Conservation (phyloP, 2,329 filamentous ascomycete genomes). For the Aspergillus ruber region DNA sequence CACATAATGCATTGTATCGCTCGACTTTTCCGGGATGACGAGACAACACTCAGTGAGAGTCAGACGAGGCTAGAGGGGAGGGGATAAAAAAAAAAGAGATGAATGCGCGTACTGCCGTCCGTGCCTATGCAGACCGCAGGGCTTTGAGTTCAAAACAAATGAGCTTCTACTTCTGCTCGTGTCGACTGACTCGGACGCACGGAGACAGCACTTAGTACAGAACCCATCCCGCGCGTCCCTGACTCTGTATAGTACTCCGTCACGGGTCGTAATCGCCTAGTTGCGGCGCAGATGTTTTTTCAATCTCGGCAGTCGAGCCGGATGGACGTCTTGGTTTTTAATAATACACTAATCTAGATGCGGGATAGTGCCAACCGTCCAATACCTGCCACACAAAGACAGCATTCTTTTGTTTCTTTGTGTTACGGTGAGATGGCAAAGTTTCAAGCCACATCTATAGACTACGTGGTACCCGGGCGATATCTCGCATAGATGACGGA, state of each 20-base stretch:
- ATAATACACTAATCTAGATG: neutral
- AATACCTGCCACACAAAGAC: neutral
- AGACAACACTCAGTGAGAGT: too few species aligned
- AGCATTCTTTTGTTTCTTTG: neutral
- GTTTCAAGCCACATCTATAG: too few species aligned
- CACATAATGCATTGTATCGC: neutral
- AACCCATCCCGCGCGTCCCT: neutral
- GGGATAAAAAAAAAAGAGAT: neutral
- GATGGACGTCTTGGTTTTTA: neutral
- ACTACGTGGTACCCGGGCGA: neutral
- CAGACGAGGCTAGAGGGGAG: too few species aligned
- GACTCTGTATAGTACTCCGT: neutral
- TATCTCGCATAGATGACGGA: too few species aligned
- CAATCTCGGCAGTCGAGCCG: too few species aligned
- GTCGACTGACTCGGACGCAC: neutral
- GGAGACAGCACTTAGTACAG: neutral
- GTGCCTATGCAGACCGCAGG: too few species aligned
- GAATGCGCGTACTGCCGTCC: too few species aligned
- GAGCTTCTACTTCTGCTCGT: too few species aligned
- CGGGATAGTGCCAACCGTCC: neutral
- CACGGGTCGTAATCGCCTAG: too few species aligned
- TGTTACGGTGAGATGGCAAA: neutral
- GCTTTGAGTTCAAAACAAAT: too few species aligned
- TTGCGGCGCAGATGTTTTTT: too few species aligned
- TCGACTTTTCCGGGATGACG: neutral